Base-by-base conservation (phyloP, 148 eudicot species). In the Cornus kousa region DNA sequence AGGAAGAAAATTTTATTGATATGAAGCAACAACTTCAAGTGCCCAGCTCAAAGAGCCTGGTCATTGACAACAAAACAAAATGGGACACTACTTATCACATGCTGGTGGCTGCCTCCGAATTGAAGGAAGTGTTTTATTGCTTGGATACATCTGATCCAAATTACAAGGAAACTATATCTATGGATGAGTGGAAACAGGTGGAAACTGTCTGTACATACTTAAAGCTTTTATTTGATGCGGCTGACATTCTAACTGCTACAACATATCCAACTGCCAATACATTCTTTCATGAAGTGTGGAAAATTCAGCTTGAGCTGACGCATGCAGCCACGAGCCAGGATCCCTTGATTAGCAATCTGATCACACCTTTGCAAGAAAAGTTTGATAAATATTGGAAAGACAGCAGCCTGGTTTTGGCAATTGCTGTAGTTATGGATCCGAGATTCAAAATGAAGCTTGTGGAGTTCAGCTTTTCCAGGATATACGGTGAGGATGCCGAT, bases 11-110 rank as follows among this genome's bases (percentile, higher is more conserved):
- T 68, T 91, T 93, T 74, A 77, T 43, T 39, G 76, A 86, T 32
- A 78, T 91, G 59, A 89, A 86, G 82, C 78, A 84, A 67, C 88
- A 79, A 79, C 95, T 93, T 79, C 92, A 87, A 83, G 84, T 84
- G 32, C 94, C 92, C 1, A 92, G 88, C 80, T 50, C 85, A 55
- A 87, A 90, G 82, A 80, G 70, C 79, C 74, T 97, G 76, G 85
- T 81, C 73, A 67, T 91, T 74, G 99, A 97, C 81, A 85, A 92
- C 78, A 74, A 71, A 72, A 78, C 75, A 23, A 88, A 83, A 81
- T 97, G 98, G 98, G 87, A 91, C 83, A 88, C 96, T 16, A 97
- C 98, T 77, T 94, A 86, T 82, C 85, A 87, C 23, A 94, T 97
- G 99, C 82, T 97, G 75, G 84, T 89, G 82, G 86, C 91, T 55